Conservation (phyloP, 2,329 filamentous ascomycete genomes). For the Xylariaceae sp. region DNA sequence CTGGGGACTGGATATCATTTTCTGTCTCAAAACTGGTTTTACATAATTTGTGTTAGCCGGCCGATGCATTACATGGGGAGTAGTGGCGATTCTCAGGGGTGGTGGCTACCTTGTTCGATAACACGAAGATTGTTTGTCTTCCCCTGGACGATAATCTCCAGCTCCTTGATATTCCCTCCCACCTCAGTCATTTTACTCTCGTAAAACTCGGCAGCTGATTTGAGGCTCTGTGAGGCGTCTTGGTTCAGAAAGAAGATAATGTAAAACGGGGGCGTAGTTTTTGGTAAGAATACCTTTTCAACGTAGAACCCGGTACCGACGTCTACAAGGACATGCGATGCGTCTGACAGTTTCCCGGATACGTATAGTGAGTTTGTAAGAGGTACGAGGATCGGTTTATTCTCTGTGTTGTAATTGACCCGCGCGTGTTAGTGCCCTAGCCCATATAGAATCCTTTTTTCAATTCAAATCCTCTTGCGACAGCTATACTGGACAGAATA, state of each 20-base stretch:
- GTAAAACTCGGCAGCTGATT: conserved; percentile 52
- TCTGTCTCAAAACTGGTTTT: conserved; percentile 37
- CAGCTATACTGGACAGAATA: too few species aligned
- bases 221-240: conserved; percentile 46
- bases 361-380: conserved; percentile 94
- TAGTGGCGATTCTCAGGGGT: neutral
- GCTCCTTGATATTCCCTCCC: conserved; percentile 47
- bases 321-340: conserved; percentile 57
- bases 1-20: conserved; percentile 33
- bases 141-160: conserved; percentile 52
- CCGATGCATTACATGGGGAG: conserved; percentile 16
- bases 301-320: conserved; percentile 39
- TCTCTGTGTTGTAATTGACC: conserved; percentile 24
- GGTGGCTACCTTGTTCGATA: conserved; percentile 81
- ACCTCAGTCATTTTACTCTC: conserved; percentile 51
- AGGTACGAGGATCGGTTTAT: conserved; percentile 73
- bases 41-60: conserved; percentile 2
- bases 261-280: too few species aligned
- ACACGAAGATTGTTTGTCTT: conserved; percentile 83
- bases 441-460: too few species aligned
- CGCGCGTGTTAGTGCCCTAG: neutral
- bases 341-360: conserved; percentile 68
- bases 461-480: too few species aligned
- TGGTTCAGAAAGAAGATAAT: too few species aligned
- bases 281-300: conserved; percentile 64